Percentiles rank a stretch among this genome's conserved stretches.
Evolutionary conservation across 164 flowering plant genomes (phyloP).

Genomic region (Brasenia schreberi): DNA sequence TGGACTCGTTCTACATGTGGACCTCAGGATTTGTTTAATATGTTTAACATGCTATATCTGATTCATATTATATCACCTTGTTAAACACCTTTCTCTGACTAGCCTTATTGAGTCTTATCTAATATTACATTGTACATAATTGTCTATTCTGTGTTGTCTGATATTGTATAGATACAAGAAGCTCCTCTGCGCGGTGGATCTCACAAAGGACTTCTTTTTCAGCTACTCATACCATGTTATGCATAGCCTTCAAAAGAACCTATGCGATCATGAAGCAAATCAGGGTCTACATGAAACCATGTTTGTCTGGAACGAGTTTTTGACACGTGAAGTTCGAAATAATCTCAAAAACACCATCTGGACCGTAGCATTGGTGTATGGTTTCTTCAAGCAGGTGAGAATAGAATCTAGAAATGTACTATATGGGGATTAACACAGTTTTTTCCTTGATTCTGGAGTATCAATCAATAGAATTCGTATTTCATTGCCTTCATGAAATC

Average conservation of each 20-base stretch:
- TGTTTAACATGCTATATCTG: too few species aligned
- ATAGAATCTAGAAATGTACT: too few species aligned
- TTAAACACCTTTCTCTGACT: neutral
- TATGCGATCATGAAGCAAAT: constrained; percentile 39
- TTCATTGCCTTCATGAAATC: too few species aligned
- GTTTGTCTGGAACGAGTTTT: constrained; percentile 98
- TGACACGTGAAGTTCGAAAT: constrained; percentile 74
- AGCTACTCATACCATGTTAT: constrained; percentile 97
- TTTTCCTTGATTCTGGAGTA: too few species aligned
- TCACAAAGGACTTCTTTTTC: constrained; percentile 97
- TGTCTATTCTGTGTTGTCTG: constrained; percentile 15
- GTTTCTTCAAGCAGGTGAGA: constrained; percentile 89
- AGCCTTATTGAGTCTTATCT: neutral
- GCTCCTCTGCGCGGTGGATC: constrained; percentile 94
- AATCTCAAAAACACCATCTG: constrained; percentile 66
- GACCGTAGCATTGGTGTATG: constrained; percentile 92
- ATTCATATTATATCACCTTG: too few species aligned
- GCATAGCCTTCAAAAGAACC: constrained; percentile 87
- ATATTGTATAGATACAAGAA: constrained; percentile 81
- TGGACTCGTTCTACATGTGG: too few species aligned
- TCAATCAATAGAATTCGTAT: too few species aligned
- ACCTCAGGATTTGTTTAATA: too few species aligned
- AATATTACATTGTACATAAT: constrained; percentile 7
- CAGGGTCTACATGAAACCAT: constrained; percentile 54
- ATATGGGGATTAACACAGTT: too few species aligned